Evolutionary conservation across 176 grass and related monocot species (phyloP), one percentile per base, ranked within the genome.

Genomic region (barley (Hordeum vulgare)): DNA sequence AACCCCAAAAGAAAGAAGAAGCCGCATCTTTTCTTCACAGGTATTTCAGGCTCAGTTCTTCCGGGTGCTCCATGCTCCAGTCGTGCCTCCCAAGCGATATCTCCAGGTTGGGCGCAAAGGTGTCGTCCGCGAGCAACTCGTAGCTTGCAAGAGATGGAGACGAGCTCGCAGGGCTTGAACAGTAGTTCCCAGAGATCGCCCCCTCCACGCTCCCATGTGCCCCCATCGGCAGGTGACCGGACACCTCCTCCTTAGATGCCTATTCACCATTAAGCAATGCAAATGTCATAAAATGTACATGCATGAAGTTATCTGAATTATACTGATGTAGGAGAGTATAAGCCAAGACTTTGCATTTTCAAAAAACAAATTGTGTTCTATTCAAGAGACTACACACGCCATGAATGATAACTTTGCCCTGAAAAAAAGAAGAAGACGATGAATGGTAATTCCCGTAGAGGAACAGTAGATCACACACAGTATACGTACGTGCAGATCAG

Each of bases 31-130:
- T 9, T 11, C 74, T 65, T 86, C 80, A 90, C 66, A 49, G 59
- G 67, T 86, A 83, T 83, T 90, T 90, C 18, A 86, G 80, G 84
- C 84, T 74, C 27, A 86, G 31, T 41, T 49, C 83, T 68, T 83
- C 68, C 3, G 47, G 75, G 66, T 37, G 80, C 12, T 80, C 75
- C 75, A 81, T 85, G 61, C 81, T 67, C 93, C 93, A 94, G 61
- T 85, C 86, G 75, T 83, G 83, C 31, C 97, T 90, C 67, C 97
- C 97, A 3, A 96, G 85, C 24, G 97, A 87, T 81, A 99, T 96
- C 73, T 99, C 91, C 81, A 99, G 81, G 83, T 90, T 86, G 8
- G 91, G 93, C 11, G 64, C 59, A 9, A 72, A 87, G 21, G 63
- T 37, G 58, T 88, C 36, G 31, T 78, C 87, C 15, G 67, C 34